Percentiles rank a stretch among this genome's conserved stretches.
Conservation (phyloP, 2,329 filamentous ascomycete genomes). For the Magnaporthiopsis incrustans region DNA sequence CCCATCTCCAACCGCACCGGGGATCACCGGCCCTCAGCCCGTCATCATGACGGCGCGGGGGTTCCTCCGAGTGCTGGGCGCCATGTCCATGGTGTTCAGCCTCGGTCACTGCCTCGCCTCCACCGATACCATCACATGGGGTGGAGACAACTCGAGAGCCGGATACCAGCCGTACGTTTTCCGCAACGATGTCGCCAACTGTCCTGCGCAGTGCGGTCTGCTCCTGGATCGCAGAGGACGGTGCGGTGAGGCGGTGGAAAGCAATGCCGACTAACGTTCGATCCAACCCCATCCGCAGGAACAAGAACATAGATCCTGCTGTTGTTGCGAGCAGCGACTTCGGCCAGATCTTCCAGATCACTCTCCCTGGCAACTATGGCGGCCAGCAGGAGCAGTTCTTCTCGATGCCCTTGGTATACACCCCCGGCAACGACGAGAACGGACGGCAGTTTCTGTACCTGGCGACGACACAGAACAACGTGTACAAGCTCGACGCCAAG, state of each 20-base stretch:
- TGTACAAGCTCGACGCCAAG: constrained; percentile 39
- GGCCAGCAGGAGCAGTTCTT: constrained; percentile 42
- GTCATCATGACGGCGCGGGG: constrained; percentile 1
- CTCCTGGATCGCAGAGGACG: no score
- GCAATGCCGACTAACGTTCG: neutral
- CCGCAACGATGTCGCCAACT: no score
- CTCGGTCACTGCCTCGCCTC: constrained; percentile 27
- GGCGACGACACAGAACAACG: constrained; percentile 41
- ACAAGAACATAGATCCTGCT: constrained; percentile 56
- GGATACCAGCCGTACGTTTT: constrained; percentile 42
- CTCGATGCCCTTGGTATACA: constrained; percentile 41
- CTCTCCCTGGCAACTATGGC: constrained; percentile 43
- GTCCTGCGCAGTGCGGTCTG: no score
- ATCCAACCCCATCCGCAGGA: constrained; percentile 20
- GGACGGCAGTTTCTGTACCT: constrained; percentile 38
- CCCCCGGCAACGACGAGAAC: constrained; percentile 23
- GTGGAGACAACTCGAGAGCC: constrained; percentile 45
- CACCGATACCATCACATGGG: constrained; percentile 53
- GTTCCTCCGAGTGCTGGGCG: constrained; percentile 6
- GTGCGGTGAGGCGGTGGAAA: neutral
- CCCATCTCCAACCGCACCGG: neutral
- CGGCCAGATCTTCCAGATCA: constrained; percentile 44
- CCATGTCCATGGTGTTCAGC: constrained; percentile 24
- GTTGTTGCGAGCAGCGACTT: constrained; percentile 48
- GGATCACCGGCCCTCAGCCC: neutral